A percentile compares a stretch with the other conserved stretches of the same genome.
Evolutionary conservation across 2,329 filamentous ascomycete species (phyloP).

Genomic region (Arthroderma uncinatum): DNA sequence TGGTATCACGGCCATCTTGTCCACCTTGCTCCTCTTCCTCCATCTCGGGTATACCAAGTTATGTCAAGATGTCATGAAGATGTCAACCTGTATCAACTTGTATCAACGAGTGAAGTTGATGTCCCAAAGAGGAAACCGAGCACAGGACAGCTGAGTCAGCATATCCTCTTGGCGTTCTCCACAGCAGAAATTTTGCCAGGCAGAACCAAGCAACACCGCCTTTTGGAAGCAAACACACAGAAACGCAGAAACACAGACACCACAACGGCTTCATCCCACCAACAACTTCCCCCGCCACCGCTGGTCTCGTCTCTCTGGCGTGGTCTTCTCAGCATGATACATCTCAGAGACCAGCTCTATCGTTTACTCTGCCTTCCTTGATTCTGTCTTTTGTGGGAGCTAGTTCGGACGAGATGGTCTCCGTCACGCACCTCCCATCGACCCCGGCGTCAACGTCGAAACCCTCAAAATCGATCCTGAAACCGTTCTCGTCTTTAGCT

Average conservation of each 20-base stretch:
- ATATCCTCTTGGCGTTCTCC: background rate
- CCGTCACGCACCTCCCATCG: slow-evolving; percentile 5
- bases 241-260: background rate
- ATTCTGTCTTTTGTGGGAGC: background rate
- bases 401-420: slow-evolving; percentile 2
- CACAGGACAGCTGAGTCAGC: slow-evolving; percentile 2
- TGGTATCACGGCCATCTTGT: too few species aligned
- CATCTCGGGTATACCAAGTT: too few species aligned
- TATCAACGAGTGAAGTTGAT: background rate
- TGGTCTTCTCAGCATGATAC: background rate
- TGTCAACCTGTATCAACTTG: too few species aligned
- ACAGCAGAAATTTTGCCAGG: background rate
- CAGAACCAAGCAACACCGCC: background rate
- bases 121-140: background rate
- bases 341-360: background rate
- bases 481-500: slow-evolving; percentile 11
- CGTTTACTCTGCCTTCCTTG: background rate
- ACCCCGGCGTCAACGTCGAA: slow-evolving; percentile 22
- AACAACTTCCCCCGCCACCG: background rate
- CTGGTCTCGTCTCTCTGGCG: background rate
- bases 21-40: too few species aligned
- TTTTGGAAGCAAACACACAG: background rate
- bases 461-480: slow-evolving; percentile 23
- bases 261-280: background rate
- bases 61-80: too few species aligned